Percentiles rank a stretch among this genome's conserved stretches.
These are phyloP conservation scores for Akanthomyces dipterigenus DNA, from an alignment of 2,329 filamentous ascomycete species.

Conservation along the genomic window DNA sequence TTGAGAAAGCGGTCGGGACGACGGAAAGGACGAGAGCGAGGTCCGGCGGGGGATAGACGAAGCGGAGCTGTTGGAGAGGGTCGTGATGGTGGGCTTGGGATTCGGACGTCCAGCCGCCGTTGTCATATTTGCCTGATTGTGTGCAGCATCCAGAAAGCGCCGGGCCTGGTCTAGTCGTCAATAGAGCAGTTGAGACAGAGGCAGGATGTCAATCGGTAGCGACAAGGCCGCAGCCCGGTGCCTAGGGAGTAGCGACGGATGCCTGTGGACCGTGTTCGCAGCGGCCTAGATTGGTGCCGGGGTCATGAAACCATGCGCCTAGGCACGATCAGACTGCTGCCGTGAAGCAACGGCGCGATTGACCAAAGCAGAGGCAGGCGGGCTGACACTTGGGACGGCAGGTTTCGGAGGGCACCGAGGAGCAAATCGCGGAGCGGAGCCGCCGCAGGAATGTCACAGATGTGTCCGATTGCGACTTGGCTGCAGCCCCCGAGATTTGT, in stretches of 20 bases:
- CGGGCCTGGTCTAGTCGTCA: not conserved
- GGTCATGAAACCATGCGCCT: not conserved
- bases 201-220: not conserved
- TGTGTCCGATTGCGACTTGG: conserved; percentile 4
- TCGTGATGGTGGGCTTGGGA: conserved; percentile 31
- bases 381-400: not conserved
- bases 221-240: not conserved
- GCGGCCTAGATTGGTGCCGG: not conserved
- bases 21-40: conserved; percentile 60
- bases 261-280: not conserved
- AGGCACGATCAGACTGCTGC: not conserved
- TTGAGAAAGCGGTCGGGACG: conserved; percentile 50
- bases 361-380: not conserved
- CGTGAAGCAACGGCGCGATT: not conserved
- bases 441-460: conserved; percentile 12
- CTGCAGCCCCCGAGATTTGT: not conserved
- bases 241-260: not conserved
- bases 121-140: conserved; percentile 26
- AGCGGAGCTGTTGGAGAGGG: conserved; percentile 26
- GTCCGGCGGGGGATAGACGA: conserved; percentile 30
- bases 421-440: conserved; percentile 6
- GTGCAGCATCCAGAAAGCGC: not conserved
- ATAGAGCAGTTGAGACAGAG: not conserved
- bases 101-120: conserved; percentile 36
- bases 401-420: not conserved